phyloP scores from a whole-genome alignment of 148 eudicot species.

The Drosera capensis region DNA sequence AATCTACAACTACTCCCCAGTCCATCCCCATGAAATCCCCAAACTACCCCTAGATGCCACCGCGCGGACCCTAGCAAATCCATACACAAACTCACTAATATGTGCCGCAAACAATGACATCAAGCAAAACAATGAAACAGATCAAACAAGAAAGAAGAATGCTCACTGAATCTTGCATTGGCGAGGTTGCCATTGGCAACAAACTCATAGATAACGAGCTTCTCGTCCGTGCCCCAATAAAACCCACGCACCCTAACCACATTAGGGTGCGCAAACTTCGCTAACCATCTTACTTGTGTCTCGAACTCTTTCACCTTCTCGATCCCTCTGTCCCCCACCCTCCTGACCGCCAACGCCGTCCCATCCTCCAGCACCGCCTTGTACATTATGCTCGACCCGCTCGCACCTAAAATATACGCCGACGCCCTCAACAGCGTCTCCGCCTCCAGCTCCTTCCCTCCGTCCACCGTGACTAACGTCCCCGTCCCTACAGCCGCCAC shows the following conservation, averaged over 20 bases:
- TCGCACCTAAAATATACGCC: slow-evolving; percentile 80
- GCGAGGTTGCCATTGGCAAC: slow-evolving; percentile 89
- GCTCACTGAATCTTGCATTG: slow-evolving; percentile 81
- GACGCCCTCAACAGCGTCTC: slow-evolving; percentile 87
- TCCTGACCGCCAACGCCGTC: slow-evolving; percentile 55
- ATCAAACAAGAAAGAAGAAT: background rate
- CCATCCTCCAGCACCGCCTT: slow-evolving; percentile 89
- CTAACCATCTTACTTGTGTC: slow-evolving; percentile 50
- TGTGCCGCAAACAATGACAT: background rate
- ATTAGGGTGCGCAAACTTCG: slow-evolving; percentile 70
- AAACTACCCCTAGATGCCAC: background rate
- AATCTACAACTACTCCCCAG: slow-evolving; percentile 52
- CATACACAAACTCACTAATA: slow-evolving; percentile 1
- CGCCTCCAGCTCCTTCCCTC: slow-evolving; percentile 56
- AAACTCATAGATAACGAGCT: slow-evolving; percentile 73
- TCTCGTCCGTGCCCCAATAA: slow-evolving; percentile 80
- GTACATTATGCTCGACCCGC: slow-evolving; percentile 75
- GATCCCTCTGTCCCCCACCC: slow-evolving; percentile 50
- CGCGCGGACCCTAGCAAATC: slow-evolving; percentile 11
- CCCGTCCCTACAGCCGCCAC: slow-evolving; percentile 24
- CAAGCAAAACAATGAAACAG: background rate
- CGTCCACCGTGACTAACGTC: slow-evolving; percentile 60
- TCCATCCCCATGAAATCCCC: slow-evolving; percentile 7
- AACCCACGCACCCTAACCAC: slow-evolving; percentile 80
- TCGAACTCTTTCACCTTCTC: slow-evolving; percentile 74